phyloP scores from a whole-genome alignment of 768 basidiomycete genomes.

The Leccinum obscurum region DNA sequence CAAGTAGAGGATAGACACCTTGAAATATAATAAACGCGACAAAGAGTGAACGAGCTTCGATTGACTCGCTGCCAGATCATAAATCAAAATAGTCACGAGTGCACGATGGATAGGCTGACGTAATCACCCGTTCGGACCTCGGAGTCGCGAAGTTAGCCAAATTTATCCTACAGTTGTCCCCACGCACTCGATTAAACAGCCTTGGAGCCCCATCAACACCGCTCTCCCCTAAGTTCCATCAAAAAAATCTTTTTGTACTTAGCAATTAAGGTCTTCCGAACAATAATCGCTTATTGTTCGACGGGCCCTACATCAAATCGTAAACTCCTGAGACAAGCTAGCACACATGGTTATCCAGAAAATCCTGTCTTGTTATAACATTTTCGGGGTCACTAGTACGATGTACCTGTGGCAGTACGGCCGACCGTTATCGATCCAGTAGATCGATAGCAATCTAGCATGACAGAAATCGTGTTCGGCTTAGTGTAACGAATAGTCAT shows the following conservation, averaged over 20 bases:
- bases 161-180: not conserved
- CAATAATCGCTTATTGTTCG: not conserved
- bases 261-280: conserved; percentile 5
- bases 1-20: conserved; percentile 8
- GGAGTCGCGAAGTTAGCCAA: not conserved
- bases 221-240: not conserved
- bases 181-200: not conserved
- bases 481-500: not conserved
- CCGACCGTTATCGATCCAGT: conserved; percentile 1
- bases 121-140: conserved; percentile 14
- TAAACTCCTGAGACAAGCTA: not conserved
- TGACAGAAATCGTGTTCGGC: not conserved
- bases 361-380: not conserved
- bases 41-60: conserved; percentile 4
- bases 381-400: not conserved
- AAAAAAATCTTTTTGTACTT: conserved; percentile 8
- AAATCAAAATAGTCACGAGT: conserved; percentile 2
- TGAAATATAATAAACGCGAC: conserved; percentile 7
- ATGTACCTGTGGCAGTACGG: not conserved
- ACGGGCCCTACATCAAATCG: not conserved
- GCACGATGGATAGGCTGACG: conserved; percentile 19
- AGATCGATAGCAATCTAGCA: not conserved
- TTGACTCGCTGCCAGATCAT: conserved; percentile 28
- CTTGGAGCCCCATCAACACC: not conserved
- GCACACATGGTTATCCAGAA: not conserved